These are phyloP conservation scores for Penicillium steckii DNA, from an alignment of 495 filamentous ascomycete genomes.

Conservation along the genomic window DNA sequence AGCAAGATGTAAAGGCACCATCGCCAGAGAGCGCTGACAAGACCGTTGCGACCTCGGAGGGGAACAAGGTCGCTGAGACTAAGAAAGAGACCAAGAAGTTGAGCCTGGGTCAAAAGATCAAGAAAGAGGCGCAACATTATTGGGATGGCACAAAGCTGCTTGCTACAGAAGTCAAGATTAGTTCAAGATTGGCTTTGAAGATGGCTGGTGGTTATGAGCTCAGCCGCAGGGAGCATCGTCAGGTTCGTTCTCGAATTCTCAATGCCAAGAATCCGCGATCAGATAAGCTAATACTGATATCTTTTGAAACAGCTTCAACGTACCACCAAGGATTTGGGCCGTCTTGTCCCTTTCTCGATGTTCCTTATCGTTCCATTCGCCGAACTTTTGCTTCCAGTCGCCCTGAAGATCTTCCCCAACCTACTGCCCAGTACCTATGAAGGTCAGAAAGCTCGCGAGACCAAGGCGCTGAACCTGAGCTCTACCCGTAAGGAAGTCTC, in stretches of 20 bases:
- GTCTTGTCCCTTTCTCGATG: conserved; percentile 92
- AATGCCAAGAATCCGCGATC: neutral
- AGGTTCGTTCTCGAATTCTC: conserved; percentile 48
- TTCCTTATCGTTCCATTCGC: conserved; percentile 97
- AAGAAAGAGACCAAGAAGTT: conserved; percentile 83
- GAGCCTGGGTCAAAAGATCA: conserved; percentile 87
- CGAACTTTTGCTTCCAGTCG: conserved; percentile 90
- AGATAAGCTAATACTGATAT: conserved; percentile 14
- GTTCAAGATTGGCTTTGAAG: conserved; percentile 83
- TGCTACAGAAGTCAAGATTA: conserved; percentile 89
- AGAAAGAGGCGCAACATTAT: conserved; percentile 89
- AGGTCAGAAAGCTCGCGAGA: conserved; percentile 81
- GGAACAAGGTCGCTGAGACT: conserved; percentile 57
- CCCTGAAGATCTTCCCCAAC: conserved; percentile 93
- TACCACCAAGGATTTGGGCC: conserved; percentile 89
- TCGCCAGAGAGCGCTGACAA: conserved; percentile 48
- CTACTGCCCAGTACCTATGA: conserved; percentile 97
- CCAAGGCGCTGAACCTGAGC: conserved; percentile 78
- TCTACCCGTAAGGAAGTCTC: conserved; percentile 93
- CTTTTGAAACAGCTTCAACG: conserved; percentile 62
- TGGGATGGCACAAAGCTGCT: conserved; percentile 99
- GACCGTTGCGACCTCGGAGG: conserved; percentile 37
- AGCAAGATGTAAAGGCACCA: conserved; percentile 35
- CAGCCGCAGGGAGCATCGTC: conserved; percentile 86
- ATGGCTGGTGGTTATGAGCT: conserved; percentile 99